Base-by-base conservation (phyloP, 2,329 filamentous ascomycete species). In the Chaetomium globosum region DNA sequence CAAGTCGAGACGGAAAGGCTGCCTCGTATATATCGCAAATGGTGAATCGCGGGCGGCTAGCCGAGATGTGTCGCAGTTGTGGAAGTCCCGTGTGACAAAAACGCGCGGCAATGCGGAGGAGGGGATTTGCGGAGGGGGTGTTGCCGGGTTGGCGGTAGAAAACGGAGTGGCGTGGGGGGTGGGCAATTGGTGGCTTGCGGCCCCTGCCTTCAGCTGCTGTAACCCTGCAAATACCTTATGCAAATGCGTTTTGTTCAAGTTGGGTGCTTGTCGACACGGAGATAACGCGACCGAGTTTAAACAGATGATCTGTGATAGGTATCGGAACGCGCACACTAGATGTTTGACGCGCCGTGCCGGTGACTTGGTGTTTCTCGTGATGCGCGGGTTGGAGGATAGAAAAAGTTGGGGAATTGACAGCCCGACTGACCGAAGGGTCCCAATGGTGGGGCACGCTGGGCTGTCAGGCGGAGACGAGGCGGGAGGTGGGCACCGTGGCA, bases 21-120 rank as follows among this genome's bases (percentile, higher is more conserved):
- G 61, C 31, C 23, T 63, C 54, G 61, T 46, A 49, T 56, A 48
- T 62, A 55, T 58, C 28, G 4, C 26, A 43, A 46, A 31, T 59
- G 23, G 30, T 39, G 28, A 46, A 13, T 63, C 23, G 33, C 21
- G 10, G 54, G 23, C 48, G 61, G 61, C n/a, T 30, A n/a, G 36
- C 23, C 61, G 9, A 43, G 33, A 53, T 16, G 21, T 58, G 43
- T 53, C 48, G 53, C 53, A 6, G 39, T 13, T n/a, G 39, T 36
- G n/a, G n/a, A 49, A 39, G 61, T 54, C 21, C 7, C 39, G 12
- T 55, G 43, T 52, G 53, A 63, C 61, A 52, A 46, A 26, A 63
- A 30, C 59, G 59, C 23, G 59, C 49, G 58, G 58, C 43, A 49
- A 52, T 43, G 48, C 4, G 28, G 7, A 39, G 26, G 26, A 19